Evolutionary conservation across 1,139 yeast genomes (phyloP), one percentile per base, ranked within the genome.

Genomic region (Geotrichum bryndzae): DNA sequence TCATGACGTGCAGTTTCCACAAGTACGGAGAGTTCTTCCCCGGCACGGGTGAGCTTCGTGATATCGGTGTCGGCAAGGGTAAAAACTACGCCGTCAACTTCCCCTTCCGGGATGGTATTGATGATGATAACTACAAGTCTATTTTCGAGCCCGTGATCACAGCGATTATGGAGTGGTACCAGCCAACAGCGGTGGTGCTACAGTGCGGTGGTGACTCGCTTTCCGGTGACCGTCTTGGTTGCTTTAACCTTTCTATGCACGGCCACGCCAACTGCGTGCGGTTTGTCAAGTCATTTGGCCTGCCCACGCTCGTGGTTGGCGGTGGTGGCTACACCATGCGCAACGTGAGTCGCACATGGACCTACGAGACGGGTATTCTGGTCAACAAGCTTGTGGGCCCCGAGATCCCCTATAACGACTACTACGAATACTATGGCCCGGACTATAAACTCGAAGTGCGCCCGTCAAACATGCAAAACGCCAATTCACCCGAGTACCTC

Each of bases 241-340:
- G 96, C 74, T 91, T 91, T 80, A 94, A 94, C 73, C 79, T 94
- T 69, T 88, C 94, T 62, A 92, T 94, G 86, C 81, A 82, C 66
- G 98, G 97, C 3, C 99, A 94, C 72, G 98, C 97, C 59, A 92
- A 90, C 76, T 94, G 98, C 79, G 95, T 92, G 60, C 88, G 88
- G 72, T 94, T 82, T 73, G 90, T 92, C 67, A 90, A 90, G 74
- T 84, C 90, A 48, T 90, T 92, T 74, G 90, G 90, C 62, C 79
- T 91, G 61, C 99, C 98, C 15, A 82, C 91, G 80, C 81, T 94
- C 80, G 96, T 92, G 25, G 82, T 94, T 25, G 99, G 99, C 53
- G 99, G 99, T 60, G 99, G 99, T 69, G 99, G 99, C 41, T 94
- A 94, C 76, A 94, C 98, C 22, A 94, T 94, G 88, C 83, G 98